Percentiles rank a stretch among this genome's conserved stretches.
Evolutionary conservation across 257 asterid species (phyloP).

Genomic region (Solanum sitiens): DNA sequence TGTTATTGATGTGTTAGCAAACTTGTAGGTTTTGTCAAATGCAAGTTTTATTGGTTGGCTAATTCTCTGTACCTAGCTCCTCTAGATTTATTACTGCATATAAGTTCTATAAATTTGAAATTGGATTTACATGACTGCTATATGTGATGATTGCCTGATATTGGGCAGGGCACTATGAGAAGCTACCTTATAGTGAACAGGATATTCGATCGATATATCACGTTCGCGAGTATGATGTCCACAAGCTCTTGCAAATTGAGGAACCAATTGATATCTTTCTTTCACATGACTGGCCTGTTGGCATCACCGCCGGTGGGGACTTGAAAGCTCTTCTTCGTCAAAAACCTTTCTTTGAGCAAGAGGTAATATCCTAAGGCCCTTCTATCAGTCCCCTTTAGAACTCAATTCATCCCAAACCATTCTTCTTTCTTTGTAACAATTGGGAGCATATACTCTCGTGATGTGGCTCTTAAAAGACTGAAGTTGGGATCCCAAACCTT

Average conservation of each 20-base stretch:
- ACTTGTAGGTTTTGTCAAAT: background rate
- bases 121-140: background rate
- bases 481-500: background rate
- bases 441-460: too few species aligned
- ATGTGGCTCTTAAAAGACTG: too few species aligned
- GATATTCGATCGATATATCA: constrained; percentile 90
- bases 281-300: constrained; percentile 97
- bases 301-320: constrained; percentile 69
- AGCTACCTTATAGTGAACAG: constrained; percentile 61
- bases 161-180: constrained; percentile 79
- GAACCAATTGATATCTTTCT: constrained; percentile 92
- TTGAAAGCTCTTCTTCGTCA: constrained; percentile 46
- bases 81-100: background rate
- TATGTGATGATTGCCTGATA: constrained; percentile 1
- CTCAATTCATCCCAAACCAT: too few species aligned
- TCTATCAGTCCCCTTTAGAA: too few species aligned
- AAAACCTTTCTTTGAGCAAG: constrained; percentile 65
- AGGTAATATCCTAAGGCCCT: constrained; percentile 28
- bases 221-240: constrained; percentile 87
- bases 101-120: background rate
- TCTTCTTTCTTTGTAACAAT: too few species aligned
- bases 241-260: constrained; percentile 85
- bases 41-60: background rate
- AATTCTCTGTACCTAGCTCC: background rate
- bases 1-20: background rate